phyloP scores from a whole-genome alignment of 2,329 filamentous ascomycete species.

The Tolypocladium sp. region DNA sequence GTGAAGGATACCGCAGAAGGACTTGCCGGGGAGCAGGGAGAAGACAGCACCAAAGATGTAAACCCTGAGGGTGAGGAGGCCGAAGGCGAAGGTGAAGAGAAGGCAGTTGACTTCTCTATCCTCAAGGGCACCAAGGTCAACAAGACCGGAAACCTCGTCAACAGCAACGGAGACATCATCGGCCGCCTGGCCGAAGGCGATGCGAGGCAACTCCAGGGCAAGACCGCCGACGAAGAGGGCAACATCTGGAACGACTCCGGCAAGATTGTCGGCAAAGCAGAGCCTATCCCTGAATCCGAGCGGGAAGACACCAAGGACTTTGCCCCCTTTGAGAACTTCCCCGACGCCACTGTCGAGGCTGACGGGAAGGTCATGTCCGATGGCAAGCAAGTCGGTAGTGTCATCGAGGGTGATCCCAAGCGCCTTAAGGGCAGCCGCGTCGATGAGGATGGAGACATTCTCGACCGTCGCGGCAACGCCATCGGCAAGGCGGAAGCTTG shows the following conservation, averaged over 20 bases:
- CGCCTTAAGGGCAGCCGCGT: slow-evolving; percentile 56
- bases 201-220: slow-evolving; percentile 52
- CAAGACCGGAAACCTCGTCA: slow-evolving; percentile 49
- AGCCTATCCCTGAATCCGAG: slow-evolving; percentile 46
- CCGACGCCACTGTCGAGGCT: slow-evolving; percentile 41
- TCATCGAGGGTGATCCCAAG: slow-evolving; percentile 56
- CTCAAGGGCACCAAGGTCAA: slow-evolving; percentile 48
- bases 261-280: slow-evolving; percentile 57
- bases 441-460: slow-evolving; percentile 59
- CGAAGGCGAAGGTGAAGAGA: slow-evolving; percentile 7
- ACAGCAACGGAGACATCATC: slow-evolving; percentile 42
- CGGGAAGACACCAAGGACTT: slow-evolving; percentile 36
- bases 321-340: slow-evolving; percentile 50
- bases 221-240: slow-evolving; percentile 55
- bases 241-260: slow-evolving; percentile 64
- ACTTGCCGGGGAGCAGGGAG: too few species aligned
- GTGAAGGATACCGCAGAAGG: too few species aligned
- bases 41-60: too few species aligned
- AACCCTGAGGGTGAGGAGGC: too few species aligned
- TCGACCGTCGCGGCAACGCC: slow-evolving; percentile 58
- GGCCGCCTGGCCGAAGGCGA: slow-evolving; percentile 57
- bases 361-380: slow-evolving; percentile 43
- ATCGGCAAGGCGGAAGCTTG: slow-evolving; percentile 61
- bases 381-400: slow-evolving; percentile 47
- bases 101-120: slow-evolving; percentile 33